Evolutionary conservation across 202 grass and related monocot genomes (phyloP).

Genomic region (Alloteropsis angusta): DNA sequence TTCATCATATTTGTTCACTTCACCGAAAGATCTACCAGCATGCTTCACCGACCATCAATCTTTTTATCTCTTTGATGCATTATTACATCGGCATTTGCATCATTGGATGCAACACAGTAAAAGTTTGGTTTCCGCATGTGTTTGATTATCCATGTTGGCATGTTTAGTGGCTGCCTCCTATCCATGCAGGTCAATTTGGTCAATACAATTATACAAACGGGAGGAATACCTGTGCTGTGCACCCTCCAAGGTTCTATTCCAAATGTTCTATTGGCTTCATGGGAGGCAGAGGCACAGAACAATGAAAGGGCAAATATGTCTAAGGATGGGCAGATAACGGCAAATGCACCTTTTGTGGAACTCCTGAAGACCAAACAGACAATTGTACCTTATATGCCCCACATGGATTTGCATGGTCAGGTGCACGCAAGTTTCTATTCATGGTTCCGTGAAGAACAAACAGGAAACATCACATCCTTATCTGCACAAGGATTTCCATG

Average conservation of each 20-base stretch:
- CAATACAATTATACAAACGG: not conserved
- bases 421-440: not conserved
- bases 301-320: not conserved
- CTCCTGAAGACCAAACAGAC: not conserved
- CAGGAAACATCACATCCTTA: not conserved
- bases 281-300: not conserved
- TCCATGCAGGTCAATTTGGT: not conserved
- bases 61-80: conserved; percentile 28
- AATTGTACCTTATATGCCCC: not conserved
- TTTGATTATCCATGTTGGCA: not conserved
- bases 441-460: not conserved
- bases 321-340: not conserved
- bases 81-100: conserved; percentile 31
- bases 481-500: not conserved
- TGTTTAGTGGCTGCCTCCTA: not conserved
- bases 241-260: not conserved
- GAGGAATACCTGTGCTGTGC: conserved; percentile 1
- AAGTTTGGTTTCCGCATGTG: conserved; percentile 5
- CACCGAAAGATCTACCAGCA: conserved; percentile 27
- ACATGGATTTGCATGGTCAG: not conserved
- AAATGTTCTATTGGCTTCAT: conserved; percentile 11
- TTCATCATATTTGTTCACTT: conserved; percentile 48
- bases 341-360: not conserved
- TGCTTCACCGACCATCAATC: conserved; percentile 47
- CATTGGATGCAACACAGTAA: conserved; percentile 6